Percentiles rank a stretch among this genome's conserved stretches.
Evolutionary conservation across 371 early-diverging fungal genomes (phyloP).

Genomic region (Batrachochytrium dendrobatidis): DNA sequence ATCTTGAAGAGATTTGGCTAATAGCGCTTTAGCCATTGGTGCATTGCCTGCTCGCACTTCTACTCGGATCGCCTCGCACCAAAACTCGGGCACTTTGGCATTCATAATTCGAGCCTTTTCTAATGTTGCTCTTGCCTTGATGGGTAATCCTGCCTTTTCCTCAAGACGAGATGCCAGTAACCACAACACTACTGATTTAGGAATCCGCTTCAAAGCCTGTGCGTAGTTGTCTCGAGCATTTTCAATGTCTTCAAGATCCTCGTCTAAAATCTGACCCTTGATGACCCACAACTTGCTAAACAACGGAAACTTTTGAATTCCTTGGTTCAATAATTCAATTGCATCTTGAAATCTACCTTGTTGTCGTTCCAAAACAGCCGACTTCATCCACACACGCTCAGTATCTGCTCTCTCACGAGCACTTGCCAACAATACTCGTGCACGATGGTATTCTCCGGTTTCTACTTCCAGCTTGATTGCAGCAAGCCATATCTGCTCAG

Average conservation of each 20-base stretch:
- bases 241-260: conserved; percentile 36
- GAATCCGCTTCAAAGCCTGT: conserved; percentile 69
- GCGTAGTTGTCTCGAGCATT: conserved; percentile 73
- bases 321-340: conserved; percentile 61
- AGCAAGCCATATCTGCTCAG: conserved; percentile 90
- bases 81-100: conserved; percentile 72
- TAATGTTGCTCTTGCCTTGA: conserved; percentile 75
- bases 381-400: conserved; percentile 90
- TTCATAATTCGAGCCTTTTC: conserved; percentile 82
- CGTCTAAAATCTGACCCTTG: conserved; percentile 70
- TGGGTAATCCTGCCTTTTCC: conserved; percentile 60
- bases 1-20: conserved; percentile 86
- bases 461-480: conserved; percentile 93
- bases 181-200: conserved; percentile 71
- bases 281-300: conserved; percentile 93
- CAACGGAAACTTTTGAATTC: conserved; percentile 57
- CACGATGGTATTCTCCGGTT: conserved; percentile 73
- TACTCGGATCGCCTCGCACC: conserved; percentile 84
- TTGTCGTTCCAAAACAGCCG: conserved; percentile 78
- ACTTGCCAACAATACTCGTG: conserved; percentile 62
- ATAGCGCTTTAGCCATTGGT: conserved; percentile 65
- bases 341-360: conserved; percentile 61
- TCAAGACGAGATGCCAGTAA: conserved; percentile 70
- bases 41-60: conserved; percentile 66
- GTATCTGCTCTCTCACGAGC: conserved; percentile 58